Conservation (phyloP, 345 rosid genomes). For the Camelina hispida region DNA sequence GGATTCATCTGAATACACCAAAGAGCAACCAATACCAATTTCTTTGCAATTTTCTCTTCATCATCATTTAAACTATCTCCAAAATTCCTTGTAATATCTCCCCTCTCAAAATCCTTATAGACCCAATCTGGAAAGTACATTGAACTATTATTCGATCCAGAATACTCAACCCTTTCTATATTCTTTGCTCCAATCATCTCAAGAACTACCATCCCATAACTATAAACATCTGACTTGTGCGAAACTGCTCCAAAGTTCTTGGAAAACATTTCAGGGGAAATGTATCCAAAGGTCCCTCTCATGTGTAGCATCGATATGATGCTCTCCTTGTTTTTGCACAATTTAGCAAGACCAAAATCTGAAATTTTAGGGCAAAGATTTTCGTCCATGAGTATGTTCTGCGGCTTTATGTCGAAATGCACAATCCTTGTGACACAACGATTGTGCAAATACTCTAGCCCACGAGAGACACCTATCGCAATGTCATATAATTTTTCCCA, state of each 20-base stretch:
- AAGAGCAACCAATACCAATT: conserved; percentile 44
- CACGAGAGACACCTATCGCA: conserved; percentile 47
- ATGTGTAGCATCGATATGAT: conserved; percentile 41
- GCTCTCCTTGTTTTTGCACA: conserved; percentile 44
- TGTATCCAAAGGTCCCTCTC: conserved; percentile 55
- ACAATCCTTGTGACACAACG: conserved; percentile 56
- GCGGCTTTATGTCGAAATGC: conserved; percentile 60
- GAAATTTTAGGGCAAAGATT: conserved; percentile 48
- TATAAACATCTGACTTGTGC: conserved; percentile 53
- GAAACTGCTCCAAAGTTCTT: conserved; percentile 46
- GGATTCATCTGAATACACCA: conserved; percentile 56
- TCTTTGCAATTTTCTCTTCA: conserved; percentile 34
- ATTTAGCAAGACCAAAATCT: conserved; percentile 58
- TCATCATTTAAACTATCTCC: conserved; percentile 8
- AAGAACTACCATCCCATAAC: conserved; percentile 55
- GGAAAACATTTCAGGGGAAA: conserved; percentile 50
- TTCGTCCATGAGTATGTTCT: conserved; percentile 50
- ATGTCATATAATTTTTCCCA: conserved; percentile 42
- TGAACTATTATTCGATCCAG: conserved; percentile 18
- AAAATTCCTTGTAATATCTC: not conserved
- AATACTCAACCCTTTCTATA: not conserved
- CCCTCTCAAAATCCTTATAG: conserved; percentile 1
- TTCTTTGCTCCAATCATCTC: conserved; percentile 49
- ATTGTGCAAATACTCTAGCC: conserved; percentile 54
- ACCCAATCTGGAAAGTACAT: conserved; percentile 36